Evolutionary conservation across 768 basidiomycete genomes (phyloP).

Genomic region (Candolleomyces aberdarensis): DNA sequence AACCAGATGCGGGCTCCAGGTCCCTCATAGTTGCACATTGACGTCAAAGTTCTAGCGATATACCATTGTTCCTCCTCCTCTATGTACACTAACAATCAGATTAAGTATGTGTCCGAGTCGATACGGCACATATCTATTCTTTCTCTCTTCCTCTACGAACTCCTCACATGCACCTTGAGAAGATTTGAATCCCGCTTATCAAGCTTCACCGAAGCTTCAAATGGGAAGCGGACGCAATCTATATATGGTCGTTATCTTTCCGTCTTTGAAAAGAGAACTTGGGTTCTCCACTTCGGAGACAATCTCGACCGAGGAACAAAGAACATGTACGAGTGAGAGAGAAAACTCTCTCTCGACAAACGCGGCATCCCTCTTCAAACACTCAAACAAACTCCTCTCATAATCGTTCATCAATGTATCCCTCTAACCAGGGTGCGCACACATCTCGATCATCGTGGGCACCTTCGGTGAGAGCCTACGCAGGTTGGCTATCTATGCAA

Average conservation of each 20-base stretch:
- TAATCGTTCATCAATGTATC: conserved; percentile 43
- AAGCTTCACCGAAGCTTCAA: conserved; percentile 35
- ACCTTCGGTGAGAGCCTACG: conserved; percentile 44
- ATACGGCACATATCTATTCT: too few relatives aligned
- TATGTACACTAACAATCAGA: too few relatives aligned
- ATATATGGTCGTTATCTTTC: not conserved
- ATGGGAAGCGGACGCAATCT: conserved; percentile 36
- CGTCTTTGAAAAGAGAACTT: too few relatives aligned
- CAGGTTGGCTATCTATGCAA: conserved; percentile 40
- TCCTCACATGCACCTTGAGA: too few relatives aligned
- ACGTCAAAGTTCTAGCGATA: too few relatives aligned
- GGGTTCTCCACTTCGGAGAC: too few relatives aligned
- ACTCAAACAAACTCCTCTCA: conserved; percentile 40
- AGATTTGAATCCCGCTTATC: conserved; percentile 30
- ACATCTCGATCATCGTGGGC: conserved; percentile 43
- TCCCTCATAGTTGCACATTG: too few relatives aligned
- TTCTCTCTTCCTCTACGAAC: too few relatives aligned
- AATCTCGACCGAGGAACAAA: too few relatives aligned
- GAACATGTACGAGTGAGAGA: not conserved
- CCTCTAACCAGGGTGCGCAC: conserved; percentile 46
- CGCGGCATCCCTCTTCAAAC: conserved; percentile 38
- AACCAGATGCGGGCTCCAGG: too few relatives aligned
- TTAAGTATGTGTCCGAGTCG: too few relatives aligned
- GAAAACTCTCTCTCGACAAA: conserved; percentile 36
- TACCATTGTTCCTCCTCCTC: too few relatives aligned